phyloP scores from a whole-genome alignment of 1,284 basidiomycete genomes.

The Papiliotrema nemorosa region DNA sequence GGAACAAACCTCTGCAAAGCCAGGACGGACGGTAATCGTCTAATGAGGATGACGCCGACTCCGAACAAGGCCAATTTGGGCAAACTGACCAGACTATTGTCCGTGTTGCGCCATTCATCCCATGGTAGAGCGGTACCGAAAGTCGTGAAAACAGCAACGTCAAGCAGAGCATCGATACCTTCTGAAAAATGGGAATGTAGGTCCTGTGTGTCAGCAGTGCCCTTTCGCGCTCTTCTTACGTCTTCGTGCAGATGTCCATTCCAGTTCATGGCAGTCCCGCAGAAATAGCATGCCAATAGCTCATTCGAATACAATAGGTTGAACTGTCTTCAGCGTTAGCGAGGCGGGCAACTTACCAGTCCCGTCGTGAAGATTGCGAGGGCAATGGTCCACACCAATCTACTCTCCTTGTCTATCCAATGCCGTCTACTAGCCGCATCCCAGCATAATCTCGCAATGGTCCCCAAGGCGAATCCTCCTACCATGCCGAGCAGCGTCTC shows the following conservation, averaged over 20 bases:
- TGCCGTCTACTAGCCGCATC: slow-evolving; percentile 11
- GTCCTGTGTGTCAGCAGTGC: slow-evolving; percentile 5
- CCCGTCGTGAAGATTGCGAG: slow-evolving; percentile 19
- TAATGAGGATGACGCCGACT: slow-evolving; percentile 11
- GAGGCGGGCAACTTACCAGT: slow-evolving; percentile 10
- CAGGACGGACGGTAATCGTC: slow-evolving; percentile 18
- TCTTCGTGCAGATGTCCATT: slow-evolving; percentile 21
- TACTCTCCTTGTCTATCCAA: slow-evolving; percentile 24
- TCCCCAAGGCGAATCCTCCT: slow-evolving; percentile 15
- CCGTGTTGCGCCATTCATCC: slow-evolving; percentile 15
- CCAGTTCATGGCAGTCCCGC: slow-evolving; percentile 21
- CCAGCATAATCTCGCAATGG: slow-evolving; percentile 11
- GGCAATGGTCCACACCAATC: slow-evolving; percentile 24
- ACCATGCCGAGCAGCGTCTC: slow-evolving; percentile 15
- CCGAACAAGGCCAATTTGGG: slow-evolving; percentile 14
- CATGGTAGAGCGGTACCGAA: slow-evolving; percentile 25
- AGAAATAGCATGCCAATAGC: slow-evolving; percentile 24
- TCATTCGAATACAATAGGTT: slow-evolving; percentile 21
- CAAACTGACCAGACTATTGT: slow-evolving; percentile 6
- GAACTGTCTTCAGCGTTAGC: slow-evolving; percentile 5
- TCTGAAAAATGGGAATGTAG: slow-evolving; percentile 26
- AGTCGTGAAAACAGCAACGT: slow-evolving; percentile 24
- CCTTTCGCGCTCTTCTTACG: neutral
- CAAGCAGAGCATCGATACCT: slow-evolving; percentile 24
- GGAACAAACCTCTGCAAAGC: slow-evolving; percentile 14